Percentiles rank a stretch among this genome's conserved stretches.
These are phyloP conservation scores for Waltiozyma sp. DNA, from an alignment of 1,139 yeast species.

Conservation along the genomic window DNA sequence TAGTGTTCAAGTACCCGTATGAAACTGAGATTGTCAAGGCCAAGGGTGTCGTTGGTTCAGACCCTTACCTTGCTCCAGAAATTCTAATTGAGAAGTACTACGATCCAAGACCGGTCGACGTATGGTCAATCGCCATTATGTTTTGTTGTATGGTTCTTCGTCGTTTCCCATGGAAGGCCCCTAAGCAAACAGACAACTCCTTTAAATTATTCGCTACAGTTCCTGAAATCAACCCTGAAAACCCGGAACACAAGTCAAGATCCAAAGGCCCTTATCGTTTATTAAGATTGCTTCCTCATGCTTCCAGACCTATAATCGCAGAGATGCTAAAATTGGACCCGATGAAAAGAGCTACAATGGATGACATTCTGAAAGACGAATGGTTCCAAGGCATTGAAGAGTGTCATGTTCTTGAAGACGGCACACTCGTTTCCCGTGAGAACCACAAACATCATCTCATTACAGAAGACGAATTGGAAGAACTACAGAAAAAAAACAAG, in stretches of 20 bases:
- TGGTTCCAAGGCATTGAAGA: constrained; percentile 44
- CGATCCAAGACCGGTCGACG: constrained; percentile 64
- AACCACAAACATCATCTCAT: constrained; percentile 46
- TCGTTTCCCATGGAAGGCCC: constrained; percentile 74
- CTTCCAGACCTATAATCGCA: constrained; percentile 61
- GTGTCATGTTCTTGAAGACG: constrained; percentile 28
- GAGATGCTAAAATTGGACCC: constrained; percentile 70
- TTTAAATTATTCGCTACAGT: constrained; percentile 30
- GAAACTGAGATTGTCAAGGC: constrained; percentile 32
- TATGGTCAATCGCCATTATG: constrained; percentile 72
- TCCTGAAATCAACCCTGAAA: constrained; percentile 26
- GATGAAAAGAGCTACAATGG: constrained; percentile 52
- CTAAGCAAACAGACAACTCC: constrained; percentile 47
- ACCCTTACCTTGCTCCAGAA: constrained; percentile 75
- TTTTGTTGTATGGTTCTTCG: constrained; percentile 64
- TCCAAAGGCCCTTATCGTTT: constrained; percentile 71
- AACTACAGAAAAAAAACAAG: constrained; percentile 17
- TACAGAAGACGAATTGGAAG: constrained; percentile 37
- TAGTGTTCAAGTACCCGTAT: constrained; percentile 39
- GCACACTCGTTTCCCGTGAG: constrained; percentile 15
- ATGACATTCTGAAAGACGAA: constrained; percentile 51
- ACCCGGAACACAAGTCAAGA: constrained; percentile 24
- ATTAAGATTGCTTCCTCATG: constrained; percentile 70
- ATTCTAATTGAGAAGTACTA: constrained; percentile 39
- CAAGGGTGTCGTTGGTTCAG: constrained; percentile 70